Conservation (phyloP, 2,329 filamentous ascomycete genomes). For the Aspergillus persii region DNA sequence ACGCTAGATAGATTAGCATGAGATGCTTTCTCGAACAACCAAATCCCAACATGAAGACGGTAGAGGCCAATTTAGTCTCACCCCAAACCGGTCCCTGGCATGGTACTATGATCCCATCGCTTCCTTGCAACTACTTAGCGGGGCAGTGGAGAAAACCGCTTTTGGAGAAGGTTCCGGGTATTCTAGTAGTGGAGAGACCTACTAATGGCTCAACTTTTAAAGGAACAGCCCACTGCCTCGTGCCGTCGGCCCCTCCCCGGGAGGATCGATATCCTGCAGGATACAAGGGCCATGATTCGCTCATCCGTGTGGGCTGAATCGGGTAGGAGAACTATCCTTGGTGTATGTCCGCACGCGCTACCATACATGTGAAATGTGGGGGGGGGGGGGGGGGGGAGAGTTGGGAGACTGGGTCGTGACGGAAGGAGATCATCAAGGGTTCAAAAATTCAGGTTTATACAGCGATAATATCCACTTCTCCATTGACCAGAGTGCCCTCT, state of each 20-base stretch:
- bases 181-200: not conserved
- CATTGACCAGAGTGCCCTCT: not conserved
- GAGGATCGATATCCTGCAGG: not conserved
- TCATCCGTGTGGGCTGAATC: too few species aligned
- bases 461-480: not conserved
- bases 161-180: not conserved
- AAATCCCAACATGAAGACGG: not conserved
- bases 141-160: not conserved
- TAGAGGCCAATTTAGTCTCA: too few species aligned
- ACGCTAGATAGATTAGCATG: not conserved
- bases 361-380: slow-evolving; percentile 24
- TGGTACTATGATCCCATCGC: too few species aligned
- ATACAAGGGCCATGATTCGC: not conserved
- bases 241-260: too few species aligned
- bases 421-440: not conserved
- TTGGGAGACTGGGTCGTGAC: not conserved
- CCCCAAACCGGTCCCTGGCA: too few species aligned
- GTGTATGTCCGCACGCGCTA: slow-evolving; percentile 24
- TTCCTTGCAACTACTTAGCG: too few species aligned
- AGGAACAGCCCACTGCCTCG: not conserved
- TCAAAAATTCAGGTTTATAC: not conserved
- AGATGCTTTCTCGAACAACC: not conserved
- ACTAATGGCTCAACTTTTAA: too few species aligned
- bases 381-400: too few species aligned
- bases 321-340: slow-evolving; percentile 20